A percentile compares a stretch with the other conserved stretches of the same genome.
phyloP scores from a whole-genome alignment of 352 stramenopile species.

The Chrysophaeum taylorii region DNA sequence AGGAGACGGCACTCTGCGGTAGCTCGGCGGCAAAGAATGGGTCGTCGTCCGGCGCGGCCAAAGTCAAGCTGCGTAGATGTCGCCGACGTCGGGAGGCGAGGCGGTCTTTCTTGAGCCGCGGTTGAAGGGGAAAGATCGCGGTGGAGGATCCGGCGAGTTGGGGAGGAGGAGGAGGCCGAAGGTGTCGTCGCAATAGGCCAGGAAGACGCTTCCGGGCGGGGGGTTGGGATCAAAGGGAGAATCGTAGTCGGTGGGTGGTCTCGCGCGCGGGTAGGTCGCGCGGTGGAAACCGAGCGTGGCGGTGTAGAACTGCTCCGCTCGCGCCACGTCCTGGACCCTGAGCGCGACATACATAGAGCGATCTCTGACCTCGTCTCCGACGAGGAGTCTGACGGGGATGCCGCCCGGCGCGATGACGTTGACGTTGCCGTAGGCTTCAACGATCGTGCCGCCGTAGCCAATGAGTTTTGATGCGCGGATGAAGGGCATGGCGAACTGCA shows the following conservation, averaged over 20 bases:
- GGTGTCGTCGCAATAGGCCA: not conserved
- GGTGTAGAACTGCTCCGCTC: not conserved
- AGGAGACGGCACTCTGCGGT: too few relatives aligned
- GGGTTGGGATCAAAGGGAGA: not conserved
- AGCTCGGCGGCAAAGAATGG: too few relatives aligned
- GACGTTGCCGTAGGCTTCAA: not conserved
- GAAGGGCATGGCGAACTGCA: not conserved
- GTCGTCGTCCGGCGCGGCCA: too few relatives aligned
- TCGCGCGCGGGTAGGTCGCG: not conserved
- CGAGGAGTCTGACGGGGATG: not conserved
- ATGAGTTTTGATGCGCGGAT: not conserved
- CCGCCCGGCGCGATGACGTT: not conserved
- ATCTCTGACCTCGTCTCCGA: not conserved
- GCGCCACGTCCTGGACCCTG: not conserved
- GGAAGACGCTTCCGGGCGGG: not conserved
- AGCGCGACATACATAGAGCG: slow-evolving; percentile 5
- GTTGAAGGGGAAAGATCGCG: too few relatives aligned
- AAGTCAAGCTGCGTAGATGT: too few relatives aligned
- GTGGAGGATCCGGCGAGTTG: too few relatives aligned
- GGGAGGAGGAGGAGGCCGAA: slow-evolving; percentile 7
- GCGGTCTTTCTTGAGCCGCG: too few relatives aligned
- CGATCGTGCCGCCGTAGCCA: not conserved
- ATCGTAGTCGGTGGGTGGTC: not conserved
- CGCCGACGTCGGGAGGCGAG: too few relatives aligned
- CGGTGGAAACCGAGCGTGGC: not conserved